Evolutionary conservation across 768 basidiomycete genomes (phyloP).

Genomic region (Boletus tylopilopsis): DNA sequence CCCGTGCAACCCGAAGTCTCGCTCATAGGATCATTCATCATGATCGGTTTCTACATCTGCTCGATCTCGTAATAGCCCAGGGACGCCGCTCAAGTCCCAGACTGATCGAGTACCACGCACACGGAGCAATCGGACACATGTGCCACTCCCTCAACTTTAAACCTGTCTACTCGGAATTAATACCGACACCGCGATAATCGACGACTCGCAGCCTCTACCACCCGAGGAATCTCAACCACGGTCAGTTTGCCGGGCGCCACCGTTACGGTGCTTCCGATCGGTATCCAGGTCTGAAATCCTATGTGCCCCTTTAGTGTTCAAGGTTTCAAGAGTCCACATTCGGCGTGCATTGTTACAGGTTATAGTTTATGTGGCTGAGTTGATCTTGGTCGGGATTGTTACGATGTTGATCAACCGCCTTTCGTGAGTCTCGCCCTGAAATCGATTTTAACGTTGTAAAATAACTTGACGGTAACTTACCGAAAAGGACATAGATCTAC

Average conservation of each 20-base stretch:
- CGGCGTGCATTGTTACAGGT: conserved; percentile 11
- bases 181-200: conserved; percentile 21
- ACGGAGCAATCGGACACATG: conserved; percentile 24
- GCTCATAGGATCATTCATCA: conserved; percentile 21
- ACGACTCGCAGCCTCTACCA: conserved; percentile 12
- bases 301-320: conserved; percentile 1
- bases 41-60: conserved; percentile 19
- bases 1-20: conserved; percentile 11
- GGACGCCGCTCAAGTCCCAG: conserved; percentile 16
- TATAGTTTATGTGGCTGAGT: conserved; percentile 5
- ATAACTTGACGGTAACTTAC: conserved; percentile 17
- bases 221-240: conserved; percentile 14
- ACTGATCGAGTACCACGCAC: conserved; percentile 15
- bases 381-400: conserved; percentile 19
- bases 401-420: conserved; percentile 14
- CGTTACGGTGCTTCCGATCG: conserved; percentile 19
- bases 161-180: conserved; percentile 22
- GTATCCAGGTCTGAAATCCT: conserved; percentile 18
- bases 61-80: conserved; percentile 24
- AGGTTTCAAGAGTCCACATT: conserved; percentile 16
- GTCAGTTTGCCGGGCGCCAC: conserved; percentile 23
- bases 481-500: conserved; percentile 28
- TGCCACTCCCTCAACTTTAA: conserved; percentile 16
- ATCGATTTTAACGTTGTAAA: conserved; percentile 14
- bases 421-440: conserved; percentile 17